Evolutionary conservation across 1,139 yeast species (phyloP).

Genomic region (Geotrichum klebahnii): DNA sequence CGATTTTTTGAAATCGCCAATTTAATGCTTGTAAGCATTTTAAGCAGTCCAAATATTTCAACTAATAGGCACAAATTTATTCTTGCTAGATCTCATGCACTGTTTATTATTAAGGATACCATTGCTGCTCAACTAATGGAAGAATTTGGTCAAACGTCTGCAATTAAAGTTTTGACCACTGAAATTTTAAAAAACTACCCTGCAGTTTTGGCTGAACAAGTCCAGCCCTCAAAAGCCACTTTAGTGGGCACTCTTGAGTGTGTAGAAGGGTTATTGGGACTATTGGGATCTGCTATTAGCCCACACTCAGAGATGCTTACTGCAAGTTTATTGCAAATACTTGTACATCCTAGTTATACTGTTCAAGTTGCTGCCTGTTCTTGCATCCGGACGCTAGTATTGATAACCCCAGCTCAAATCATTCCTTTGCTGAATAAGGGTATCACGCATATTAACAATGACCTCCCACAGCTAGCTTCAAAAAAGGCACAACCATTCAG

Average conservation of each 20-base stretch:
- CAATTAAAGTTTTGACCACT: slow-evolving; percentile 30
- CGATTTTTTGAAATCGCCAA: slow-evolving; percentile 31
- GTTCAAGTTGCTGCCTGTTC: slow-evolving; percentile 29
- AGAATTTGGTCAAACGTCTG: slow-evolving; percentile 36
- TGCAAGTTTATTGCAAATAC: slow-evolving; percentile 22
- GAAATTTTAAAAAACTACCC: slow-evolving; percentile 34
- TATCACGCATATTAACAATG: slow-evolving; percentile 31
- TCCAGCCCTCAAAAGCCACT: slow-evolving; percentile 30
- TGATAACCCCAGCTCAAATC: slow-evolving; percentile 31
- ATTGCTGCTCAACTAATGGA: slow-evolving; percentile 35
- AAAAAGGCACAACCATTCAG: slow-evolving; percentile 25
- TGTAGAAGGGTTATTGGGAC: slow-evolving; percentile 29
- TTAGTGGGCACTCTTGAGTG: slow-evolving; percentile 33
- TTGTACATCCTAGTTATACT: slow-evolving; percentile 29
- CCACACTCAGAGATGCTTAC: slow-evolving; percentile 30
- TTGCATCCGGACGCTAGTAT: slow-evolving; percentile 28
- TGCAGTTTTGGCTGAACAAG: slow-evolving; percentile 27
- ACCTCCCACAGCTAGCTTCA: slow-evolving; percentile 29
- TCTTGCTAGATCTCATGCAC: slow-evolving; percentile 33
- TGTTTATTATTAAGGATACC: slow-evolving; percentile 32
- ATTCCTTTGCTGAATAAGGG: slow-evolving; percentile 30
- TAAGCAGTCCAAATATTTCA: slow-evolving; percentile 26
- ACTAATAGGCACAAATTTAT: slow-evolving; percentile 27
- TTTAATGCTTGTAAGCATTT: slow-evolving; percentile 28
- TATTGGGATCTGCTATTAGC: slow-evolving; percentile 37